Base-by-base conservation (phyloP, 768 basidiomycete species). In the Rhodotorula sphaerocarpa region DNA sequence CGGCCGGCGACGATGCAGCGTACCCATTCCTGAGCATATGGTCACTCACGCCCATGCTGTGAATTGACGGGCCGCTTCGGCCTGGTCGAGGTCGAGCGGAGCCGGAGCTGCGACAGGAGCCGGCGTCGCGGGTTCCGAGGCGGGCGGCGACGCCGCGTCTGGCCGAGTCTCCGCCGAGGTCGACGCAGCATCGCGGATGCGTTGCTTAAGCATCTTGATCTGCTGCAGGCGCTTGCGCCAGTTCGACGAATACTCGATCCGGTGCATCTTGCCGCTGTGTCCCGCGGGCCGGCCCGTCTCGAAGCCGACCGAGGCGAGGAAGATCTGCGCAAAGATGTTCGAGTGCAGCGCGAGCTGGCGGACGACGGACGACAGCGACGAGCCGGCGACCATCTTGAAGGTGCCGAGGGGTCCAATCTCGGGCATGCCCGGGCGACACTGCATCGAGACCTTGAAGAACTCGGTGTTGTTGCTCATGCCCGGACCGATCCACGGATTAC, bases 391-490 rank as follows among this genome's bases (percentile, higher is more conserved):
- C 59, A 97, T 81, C 79, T 96, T 96, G 80, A 90, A 93, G 70
- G 85, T 83, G 16, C 92, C 92, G 33, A 96, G 79, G 1, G 95
- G 92, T 0, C 86, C 82, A 76, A 96, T 95, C 71, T 95, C 91
- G 16, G 89, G 85, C 86, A 97, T 95, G 45, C 90, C 88, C 0
- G 79, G 79, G 3, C 87, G 89, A 23, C 86, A 82, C 75, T 97
- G 95, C 23, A 97, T 81, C 20, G 84, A 88, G 63, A 97, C 84
- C 73, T 89, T 91, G 82, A 95, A 99, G 76, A 90, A 96, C 74
- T 96, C 90, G 47, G 61, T 63, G 57, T 73, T 72, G 70, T 68
- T 71, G 45, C 52, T 61, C 75, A 87, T 87, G 76, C 93, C 89
- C 36, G 83, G 71, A 70, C 84, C 86, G 75, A 86, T 90, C 34